Evolutionary conservation across 495 filamentous ascomycete species (phyloP).

Genomic region (Xylaria acuta): DNA sequence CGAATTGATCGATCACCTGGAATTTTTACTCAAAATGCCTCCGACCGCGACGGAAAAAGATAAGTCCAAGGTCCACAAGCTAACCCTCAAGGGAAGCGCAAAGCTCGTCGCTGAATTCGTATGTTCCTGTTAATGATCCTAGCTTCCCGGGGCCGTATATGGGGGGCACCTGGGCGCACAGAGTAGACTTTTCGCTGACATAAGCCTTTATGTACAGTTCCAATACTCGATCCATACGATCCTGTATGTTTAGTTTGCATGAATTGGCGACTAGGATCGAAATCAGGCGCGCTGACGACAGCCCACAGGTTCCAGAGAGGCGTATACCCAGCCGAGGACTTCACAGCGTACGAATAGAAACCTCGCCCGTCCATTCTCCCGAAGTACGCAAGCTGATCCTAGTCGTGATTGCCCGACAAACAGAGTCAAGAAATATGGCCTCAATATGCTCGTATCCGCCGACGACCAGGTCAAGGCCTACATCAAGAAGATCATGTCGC

Average conservation of each 20-base stretch:
- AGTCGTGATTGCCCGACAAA: conserved; percentile 11
- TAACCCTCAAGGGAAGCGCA: conserved; percentile 91
- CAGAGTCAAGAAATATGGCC: conserved; percentile 97
- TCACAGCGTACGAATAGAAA: conserved; percentile 75
- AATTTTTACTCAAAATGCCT: conserved; percentile 27
- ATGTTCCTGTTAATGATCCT: conserved; percentile 43
- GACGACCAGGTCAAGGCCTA: conserved; percentile 99
- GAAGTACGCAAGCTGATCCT: not conserved
- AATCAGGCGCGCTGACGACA: conserved; percentile 24
- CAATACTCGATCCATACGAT: conserved; percentile 98
- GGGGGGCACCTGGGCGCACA: not conserved
- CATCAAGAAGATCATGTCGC: conserved; percentile 97
- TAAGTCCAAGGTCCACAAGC: conserved; percentile 91
- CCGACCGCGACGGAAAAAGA: conserved; percentile 63
- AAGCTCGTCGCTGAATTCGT: conserved; percentile 96
- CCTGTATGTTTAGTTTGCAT: conserved; percentile 57
- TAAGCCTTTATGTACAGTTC: conserved; percentile 61
- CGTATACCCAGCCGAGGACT: conserved; percentile 98
- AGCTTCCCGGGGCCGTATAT: not conserved
- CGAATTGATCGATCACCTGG: not conserved
- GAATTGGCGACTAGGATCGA: not conserved
- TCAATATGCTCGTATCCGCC: conserved; percentile 95
- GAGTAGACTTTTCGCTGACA: not conserved
- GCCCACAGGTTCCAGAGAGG: conserved; percentile 81
- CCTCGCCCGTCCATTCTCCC: not conserved